A percentile compares a stretch with the other conserved stretches of the same genome.
These are phyloP conservation scores for Teratosphaeria nubilosa DNA, from an alignment of 2,329 filamentous ascomycete genomes.

Conservation along the genomic window DNA sequence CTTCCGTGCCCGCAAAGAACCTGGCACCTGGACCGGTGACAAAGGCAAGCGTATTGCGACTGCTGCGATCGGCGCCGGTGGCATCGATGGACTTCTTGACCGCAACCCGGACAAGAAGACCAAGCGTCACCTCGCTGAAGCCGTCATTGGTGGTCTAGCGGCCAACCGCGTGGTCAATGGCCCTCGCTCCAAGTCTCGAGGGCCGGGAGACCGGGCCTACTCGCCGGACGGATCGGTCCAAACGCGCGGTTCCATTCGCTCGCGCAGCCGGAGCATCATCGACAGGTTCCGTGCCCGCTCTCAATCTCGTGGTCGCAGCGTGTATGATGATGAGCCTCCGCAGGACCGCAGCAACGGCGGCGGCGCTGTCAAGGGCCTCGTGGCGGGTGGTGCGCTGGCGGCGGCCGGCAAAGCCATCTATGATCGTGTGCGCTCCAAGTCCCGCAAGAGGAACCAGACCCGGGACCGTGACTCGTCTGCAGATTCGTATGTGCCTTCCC, in stretches of 20 bases:
- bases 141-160: constrained; percentile 78
- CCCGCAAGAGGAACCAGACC: constrained; percentile 35
- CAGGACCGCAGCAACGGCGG: constrained; percentile 34
- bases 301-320: constrained; percentile 31
- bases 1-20: constrained; percentile 79
- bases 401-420: constrained; percentile 43
- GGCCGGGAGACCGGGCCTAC: constrained; percentile 29
- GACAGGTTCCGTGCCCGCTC: constrained; percentile 43
- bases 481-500: constrained; percentile 43
- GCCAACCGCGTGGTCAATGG: constrained; percentile 81
- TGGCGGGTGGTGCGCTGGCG: constrained; percentile 39
- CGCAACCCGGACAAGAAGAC: constrained; percentile 59
- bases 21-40: constrained; percentile 78
- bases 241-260: constrained; percentile 23
- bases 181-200: constrained; percentile 54
- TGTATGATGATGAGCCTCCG: constrained; percentile 13
- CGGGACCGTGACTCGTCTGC: constrained; percentile 30
- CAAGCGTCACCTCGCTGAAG: constrained; percentile 74
- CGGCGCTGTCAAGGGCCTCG: constrained; percentile 39
- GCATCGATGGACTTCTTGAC: constrained; percentile 67
- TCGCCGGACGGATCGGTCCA: constrained; percentile 35
- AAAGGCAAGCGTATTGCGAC: constrained; percentile 89
- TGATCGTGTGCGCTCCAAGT: constrained; percentile 46
- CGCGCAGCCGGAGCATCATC: constrained; percentile 52
- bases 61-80: constrained; percentile 73